These are phyloP conservation scores for Rhodotorula sp. DNA, from an alignment of 1,284 basidiomycete genomes.

Conservation along the genomic window DNA sequence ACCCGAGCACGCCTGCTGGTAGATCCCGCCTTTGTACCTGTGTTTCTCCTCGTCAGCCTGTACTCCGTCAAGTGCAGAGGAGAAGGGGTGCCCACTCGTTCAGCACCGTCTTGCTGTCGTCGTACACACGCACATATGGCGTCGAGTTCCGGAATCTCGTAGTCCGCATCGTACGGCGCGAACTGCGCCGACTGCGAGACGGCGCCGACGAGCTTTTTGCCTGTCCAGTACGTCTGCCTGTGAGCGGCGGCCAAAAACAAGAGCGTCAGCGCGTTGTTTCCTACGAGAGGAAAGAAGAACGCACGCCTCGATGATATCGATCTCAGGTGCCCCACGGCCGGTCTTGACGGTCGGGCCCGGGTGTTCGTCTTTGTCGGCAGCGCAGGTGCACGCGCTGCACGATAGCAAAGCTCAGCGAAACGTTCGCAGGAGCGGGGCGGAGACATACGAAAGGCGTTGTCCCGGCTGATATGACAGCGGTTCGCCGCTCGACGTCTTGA, in stretches of 20 bases:
- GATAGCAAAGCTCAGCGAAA: neutral
- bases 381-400: conserved; percentile 53
- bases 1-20: conserved; percentile 40
- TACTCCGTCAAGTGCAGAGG: conserved; percentile 48
- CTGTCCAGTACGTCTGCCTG: conserved; percentile 33
- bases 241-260: too few species aligned
- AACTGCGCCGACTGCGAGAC: conserved; percentile 54
- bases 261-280: neutral
- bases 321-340: conserved; percentile 58
- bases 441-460: conserved; percentile 53
- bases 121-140: conserved; percentile 56
- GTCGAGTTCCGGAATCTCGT: conserved; percentile 55
- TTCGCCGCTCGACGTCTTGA: conserved; percentile 44
- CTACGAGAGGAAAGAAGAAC: conserved; percentile 8
- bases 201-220: conserved; percentile 46
- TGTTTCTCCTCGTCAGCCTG: neutral
- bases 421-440: too few species aligned
- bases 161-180: conserved; percentile 58
- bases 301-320: conserved; percentile 60
- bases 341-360: conserved; percentile 52
- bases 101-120: conserved; percentile 53
- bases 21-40: conserved; percentile 27
- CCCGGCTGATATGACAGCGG: conserved; percentile 56
- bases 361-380: conserved; percentile 48
- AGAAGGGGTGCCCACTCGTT: conserved; percentile 15